Conservation (phyloP, 495 filamentous ascomycete genomes). For the Schizothecium vesticola region DNA sequence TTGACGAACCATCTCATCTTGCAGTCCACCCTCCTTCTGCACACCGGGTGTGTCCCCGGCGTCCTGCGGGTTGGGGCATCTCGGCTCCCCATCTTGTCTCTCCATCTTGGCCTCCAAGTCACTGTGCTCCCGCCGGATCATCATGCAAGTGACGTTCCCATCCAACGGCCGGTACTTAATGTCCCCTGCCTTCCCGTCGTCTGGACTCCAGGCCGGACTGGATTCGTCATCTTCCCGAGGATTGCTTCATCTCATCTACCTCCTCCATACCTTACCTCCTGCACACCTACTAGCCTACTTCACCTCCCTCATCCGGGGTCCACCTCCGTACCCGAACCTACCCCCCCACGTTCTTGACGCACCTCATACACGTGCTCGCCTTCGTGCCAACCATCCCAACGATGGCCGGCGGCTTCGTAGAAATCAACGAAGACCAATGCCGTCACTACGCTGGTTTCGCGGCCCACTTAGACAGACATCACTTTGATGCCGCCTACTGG, state of each 20-base stretch:
- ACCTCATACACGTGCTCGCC: neutral
- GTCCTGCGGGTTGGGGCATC: conserved; percentile 9
- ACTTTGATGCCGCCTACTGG: conserved; percentile 47
- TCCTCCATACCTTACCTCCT: neutral
- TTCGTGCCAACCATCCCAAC: conserved; percentile 3
- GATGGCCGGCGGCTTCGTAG: conserved; percentile 35
- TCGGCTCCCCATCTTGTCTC: conserved; percentile 11
- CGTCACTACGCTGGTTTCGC: conserved; percentile 43
- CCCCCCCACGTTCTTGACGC: neutral
- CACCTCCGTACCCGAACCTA: neutral
- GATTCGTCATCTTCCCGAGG: neutral
- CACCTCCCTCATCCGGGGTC: neutral
- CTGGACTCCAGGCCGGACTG: neutral
- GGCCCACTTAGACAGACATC: conserved; percentile 29
- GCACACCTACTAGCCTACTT: neutral
- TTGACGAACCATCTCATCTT: neutral
- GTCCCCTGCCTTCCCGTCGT: neutral
- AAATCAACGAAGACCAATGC: conserved; percentile 32
- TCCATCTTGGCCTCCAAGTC: conserved; percentile 1
- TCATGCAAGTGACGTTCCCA: neutral
- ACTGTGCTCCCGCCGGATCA: neutral
- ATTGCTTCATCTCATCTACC: neutral
- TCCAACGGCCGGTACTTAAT: conserved; percentile 10
- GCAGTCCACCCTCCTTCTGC: neutral
- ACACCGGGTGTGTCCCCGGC: conserved; percentile 1